Base-by-base conservation (phyloP, 2,329 filamentous ascomycete genomes). In the Verticillium nubilum region DNA sequence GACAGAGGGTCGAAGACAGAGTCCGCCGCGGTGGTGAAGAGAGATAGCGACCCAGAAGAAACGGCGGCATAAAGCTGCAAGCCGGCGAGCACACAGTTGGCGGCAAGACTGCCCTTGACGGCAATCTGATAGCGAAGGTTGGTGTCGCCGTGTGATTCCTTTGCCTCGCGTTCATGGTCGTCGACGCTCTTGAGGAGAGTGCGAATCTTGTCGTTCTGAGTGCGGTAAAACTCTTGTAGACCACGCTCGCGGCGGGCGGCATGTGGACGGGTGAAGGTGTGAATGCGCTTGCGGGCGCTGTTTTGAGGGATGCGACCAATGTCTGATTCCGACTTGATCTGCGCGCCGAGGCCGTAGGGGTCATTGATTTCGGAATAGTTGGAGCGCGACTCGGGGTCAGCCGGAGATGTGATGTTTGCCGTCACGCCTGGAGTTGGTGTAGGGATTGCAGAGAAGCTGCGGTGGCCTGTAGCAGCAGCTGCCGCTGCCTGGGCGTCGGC, bases 21-120 rank as follows among this genome's bases (percentile, higher is more conserved):
- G 74, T 99, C 95, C 17, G 93, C 94, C 90, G 96, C 96, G 63
- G 94, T 99, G 17, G 95, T 97, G 78, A 98, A 97, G 54, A 99
- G 86, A 5, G 94, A 97, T 35, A 98, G 83, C n/a, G 92, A 97
- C 54, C 89, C 87, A 0, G 93, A 97, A 0, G 90, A 86, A 53
- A 91, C 84, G 62, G 95, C 95, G 52, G 89, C 95, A 71, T 96
- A 99, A 37, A 97, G 78, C 74, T 99, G 95, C 19, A 99, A 80
- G 4, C 81, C 81, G 0, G 93, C 86, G 5, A 99, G 82, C 28
- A 90, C 63, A 59, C 97, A 73, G 68, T 98, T 98, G 61, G 93
- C 94, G 1, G 77, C 84, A 67, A 97, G 91, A 37, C 84, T 87
- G 17, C 84, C 86, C 70, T 81, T 86, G 12, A 87, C 78, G 37